Base-by-base conservation (phyloP, 2,329 filamentous ascomycete genomes). In the Aspergillus viridinutans region DNA sequence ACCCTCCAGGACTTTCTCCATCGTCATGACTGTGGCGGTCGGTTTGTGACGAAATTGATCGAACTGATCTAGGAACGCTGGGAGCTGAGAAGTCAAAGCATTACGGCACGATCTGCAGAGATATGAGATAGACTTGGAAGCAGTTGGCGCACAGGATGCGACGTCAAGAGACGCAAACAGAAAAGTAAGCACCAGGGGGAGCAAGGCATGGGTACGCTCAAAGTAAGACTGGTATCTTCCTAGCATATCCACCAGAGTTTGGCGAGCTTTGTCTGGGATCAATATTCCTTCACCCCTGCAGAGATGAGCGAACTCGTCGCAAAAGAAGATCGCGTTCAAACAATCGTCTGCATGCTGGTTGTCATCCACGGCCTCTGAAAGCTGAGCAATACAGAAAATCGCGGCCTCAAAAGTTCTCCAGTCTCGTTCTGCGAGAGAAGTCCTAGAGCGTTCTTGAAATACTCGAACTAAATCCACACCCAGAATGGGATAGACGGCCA, bases 331-430 rank as follows among this genome's bases (percentile, higher is more conserved):
- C 3, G 68, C 69, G 51, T 78, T 74, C 25, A 78, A 61, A 48
- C 72, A 69, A 51, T 74, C 67, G 42, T 77, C 76, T 9, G 72
- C 72, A 51, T 76, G 74, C 4, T 72, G 65, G 29, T 76, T 76
- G n/a, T 76, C 73, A 56, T 76, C 74, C 35, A 78, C 72, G 3
- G 76, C 73, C 58, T 79, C 77, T 4, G 76, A 76, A 47, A 79
- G 69, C 45, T 76, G 72, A 23, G 72, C 70, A 42, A 79, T 69
- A 55, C 76, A 76, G 60, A 77, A 78, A 47, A 75, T 72, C 12
- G 74, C 68, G 6, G 75, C 75, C 61, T 79, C 77, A 35, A 78
- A 77, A 8, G 68, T 72, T 38, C 68, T 69, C 77, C 77, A 79
- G 52, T 76, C 69, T 23, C 67, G 64, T 23, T 61, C 65, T 23